Evolutionary conservation across 2,329 filamentous ascomycete species (phyloP).

Genomic region (Aspergillaceae sp.): DNA sequence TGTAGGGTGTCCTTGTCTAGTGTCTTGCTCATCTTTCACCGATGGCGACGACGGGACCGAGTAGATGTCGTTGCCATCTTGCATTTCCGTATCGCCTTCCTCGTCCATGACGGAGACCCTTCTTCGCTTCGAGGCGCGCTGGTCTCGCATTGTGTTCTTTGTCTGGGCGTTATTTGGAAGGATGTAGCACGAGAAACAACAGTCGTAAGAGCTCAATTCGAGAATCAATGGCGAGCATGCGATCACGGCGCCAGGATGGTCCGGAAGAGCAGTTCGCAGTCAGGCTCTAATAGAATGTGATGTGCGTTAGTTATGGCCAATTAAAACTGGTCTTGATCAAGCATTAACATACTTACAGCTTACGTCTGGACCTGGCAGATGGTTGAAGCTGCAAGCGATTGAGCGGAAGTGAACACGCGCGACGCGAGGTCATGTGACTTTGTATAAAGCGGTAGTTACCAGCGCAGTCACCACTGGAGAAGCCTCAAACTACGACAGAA

Average conservation of each 20-base stretch:
- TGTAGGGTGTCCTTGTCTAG: slow-evolving; percentile 1
- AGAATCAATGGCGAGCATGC: neutral
- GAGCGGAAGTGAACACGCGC: slow-evolving; percentile 9
- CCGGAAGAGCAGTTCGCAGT: too few species aligned
- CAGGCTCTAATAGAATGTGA: too few species aligned
- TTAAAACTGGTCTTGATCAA: neutral
- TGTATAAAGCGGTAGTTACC: neutral
- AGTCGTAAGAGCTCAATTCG: neutral
- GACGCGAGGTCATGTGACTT: slow-evolving; percentile 25
- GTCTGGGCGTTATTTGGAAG: too few species aligned
- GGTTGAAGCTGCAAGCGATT: too few species aligned
- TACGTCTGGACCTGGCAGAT: neutral
- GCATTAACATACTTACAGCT: neutral
- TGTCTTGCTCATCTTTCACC: slow-evolving; percentile 9
- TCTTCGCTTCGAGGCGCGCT: slow-evolving; percentile 29
- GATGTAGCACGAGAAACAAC: neutral
- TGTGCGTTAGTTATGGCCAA: neutral
- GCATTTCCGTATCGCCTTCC: slow-evolving; percentile 26
- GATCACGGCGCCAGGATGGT: neutral
- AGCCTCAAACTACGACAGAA: too few species aligned
- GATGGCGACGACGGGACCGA: slow-evolving; percentile 10
- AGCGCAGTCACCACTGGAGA: too few species aligned
- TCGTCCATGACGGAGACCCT: slow-evolving; percentile 25
- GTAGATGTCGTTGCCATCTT: slow-evolving; percentile 9
- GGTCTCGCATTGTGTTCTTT: slow-evolving; percentile 21